Base-by-base conservation (phyloP, 2,329 filamentous ascomycete species). In the Penicillium expansum region DNA sequence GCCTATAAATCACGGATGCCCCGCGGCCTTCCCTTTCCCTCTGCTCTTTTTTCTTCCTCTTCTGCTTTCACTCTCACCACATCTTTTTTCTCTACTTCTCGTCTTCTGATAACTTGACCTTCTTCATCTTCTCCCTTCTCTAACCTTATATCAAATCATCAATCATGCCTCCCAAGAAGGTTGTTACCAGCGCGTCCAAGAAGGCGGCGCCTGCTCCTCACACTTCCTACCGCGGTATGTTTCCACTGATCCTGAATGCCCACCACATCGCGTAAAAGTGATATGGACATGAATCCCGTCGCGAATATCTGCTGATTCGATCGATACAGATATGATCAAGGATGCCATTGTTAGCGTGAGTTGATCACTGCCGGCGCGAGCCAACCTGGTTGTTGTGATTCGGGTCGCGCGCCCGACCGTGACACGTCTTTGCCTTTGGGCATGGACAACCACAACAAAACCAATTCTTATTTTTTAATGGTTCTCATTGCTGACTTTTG, bases 331-430 rank as follows among this genome's bases (percentile, higher is more conserved):
- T 76, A 88, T 89, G 86, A 86, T 89, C 76, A 87, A 87, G 78
- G 85, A 88, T 75, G 86, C 86, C 67, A 86, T 89, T 72, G 75
- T 87, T 71, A 84, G 82, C 77, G 86, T 89, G 76, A 86, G 86
- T 88, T 72, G 70, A 82, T 77, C 73, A 71, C 71, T 61, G 65
- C 71, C 67, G 81, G 80, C 81, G 79, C 79, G 54, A 54, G 51
- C 51, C 39, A 42, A 27, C 75, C 63, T 64, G 61, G 68, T 74
- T 69, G 67, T 74, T 72, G 66, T 69, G 65, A 66, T 70, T 65
- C 65, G 60, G 71, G 70, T 71, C 72, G 71, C 68, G 69, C 68
- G 65, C 64, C 66, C 69, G 72, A 70, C 71, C 70, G 71, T 71
- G 70, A 71, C 71, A 70, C 70, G 69, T 65, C 69, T 59, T 47